These are phyloP conservation scores for Pichia pseudocactophila DNA, from an alignment of 805 yeast genomes.

Conservation along the genomic window DNA sequence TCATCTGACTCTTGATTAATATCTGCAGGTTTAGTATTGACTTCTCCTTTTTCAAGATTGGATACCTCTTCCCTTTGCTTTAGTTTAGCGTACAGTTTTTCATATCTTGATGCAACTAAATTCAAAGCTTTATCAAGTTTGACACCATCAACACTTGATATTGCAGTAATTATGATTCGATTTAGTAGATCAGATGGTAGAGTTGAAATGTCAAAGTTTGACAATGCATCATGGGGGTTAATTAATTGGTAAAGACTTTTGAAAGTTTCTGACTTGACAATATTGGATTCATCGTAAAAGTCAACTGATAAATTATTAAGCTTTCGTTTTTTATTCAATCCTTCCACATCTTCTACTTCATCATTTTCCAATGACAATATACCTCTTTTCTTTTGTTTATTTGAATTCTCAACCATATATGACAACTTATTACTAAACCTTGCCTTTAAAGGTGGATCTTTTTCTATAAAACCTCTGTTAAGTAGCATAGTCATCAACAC, in stretches of 20 bases:
- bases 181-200: conserved; percentile 58
- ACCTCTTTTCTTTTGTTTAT: conserved; percentile 21
- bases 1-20: conserved; percentile 10
- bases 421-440: conserved; percentile 28
- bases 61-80: conserved; percentile 1
- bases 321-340: conserved; percentile 20
- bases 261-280: conserved; percentile 38
- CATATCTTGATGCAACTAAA: conserved; percentile 61
- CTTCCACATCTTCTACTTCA: conserved; percentile 35
- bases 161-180: conserved; percentile 58
- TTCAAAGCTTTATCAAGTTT: conserved; percentile 57
- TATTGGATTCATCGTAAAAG: conserved; percentile 26
- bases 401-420: conserved; percentile 23
- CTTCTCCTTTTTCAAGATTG: not conserved
- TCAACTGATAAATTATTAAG: conserved; percentile 14
- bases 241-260: conserved; percentile 61
- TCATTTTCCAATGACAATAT: conserved; percentile 32
- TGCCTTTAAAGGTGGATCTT: conserved; percentile 23
- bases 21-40: conserved; percentile 16
- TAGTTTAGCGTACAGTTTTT: conserved; percentile 31
- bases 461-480: conserved; percentile 26
- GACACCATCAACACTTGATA: conserved; percentile 43
- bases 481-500: conserved; percentile 25
- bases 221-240: conserved; percentile 48
- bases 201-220: conserved; percentile 57